A percentile compares a stretch with the other conserved stretches of the same genome.
Evolutionary conservation across 2,329 filamentous ascomycete species (phyloP).

Genomic region (Ophiostoma quercus): DNA sequence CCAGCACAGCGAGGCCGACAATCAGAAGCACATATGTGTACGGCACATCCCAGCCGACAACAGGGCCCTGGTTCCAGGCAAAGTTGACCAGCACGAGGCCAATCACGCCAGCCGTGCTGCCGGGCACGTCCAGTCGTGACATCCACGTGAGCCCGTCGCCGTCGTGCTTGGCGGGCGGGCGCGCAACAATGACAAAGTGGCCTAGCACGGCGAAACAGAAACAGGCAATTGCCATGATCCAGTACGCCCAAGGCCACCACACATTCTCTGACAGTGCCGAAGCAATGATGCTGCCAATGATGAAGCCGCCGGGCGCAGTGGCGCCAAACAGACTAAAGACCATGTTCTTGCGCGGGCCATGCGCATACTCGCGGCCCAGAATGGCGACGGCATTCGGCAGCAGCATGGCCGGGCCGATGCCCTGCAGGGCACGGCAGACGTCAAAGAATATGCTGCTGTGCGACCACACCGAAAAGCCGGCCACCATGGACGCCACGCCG

Average conservation of each 20-base stretch:
- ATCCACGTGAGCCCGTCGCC: conserved; percentile 5
- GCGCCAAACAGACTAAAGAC: conserved; percentile 50
- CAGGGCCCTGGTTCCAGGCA: conserved; percentile 28
- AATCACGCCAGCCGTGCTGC: conserved; percentile 22
- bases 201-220: conserved; percentile 26
- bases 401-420: conserved; percentile 57
- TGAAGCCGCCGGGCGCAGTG: conserved; percentile 43
- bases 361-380: conserved; percentile 52
- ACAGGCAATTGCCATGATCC: conserved; percentile 25
- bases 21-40: conserved; percentile 27
- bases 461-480: conserved; percentile 40
- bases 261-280: conserved; percentile 37
- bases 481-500: conserved; percentile 60
- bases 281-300: conserved; percentile 39
- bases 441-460: conserved; percentile 47
- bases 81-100: conserved; percentile 29
- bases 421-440: conserved; percentile 51
- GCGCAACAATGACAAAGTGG: conserved; percentile 26
- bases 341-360: conserved; percentile 54
- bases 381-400: conserved; percentile 61
- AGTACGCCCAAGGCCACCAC: conserved; percentile 41
- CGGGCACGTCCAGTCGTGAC: conserved; percentile 23
- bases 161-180: conserved; percentile 9
- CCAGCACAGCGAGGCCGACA: conserved; percentile 24
- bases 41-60: conserved; percentile 26